Conservation (phyloP, 805 yeast genomes). For the Debaryomyces prosopidis region DNA sequence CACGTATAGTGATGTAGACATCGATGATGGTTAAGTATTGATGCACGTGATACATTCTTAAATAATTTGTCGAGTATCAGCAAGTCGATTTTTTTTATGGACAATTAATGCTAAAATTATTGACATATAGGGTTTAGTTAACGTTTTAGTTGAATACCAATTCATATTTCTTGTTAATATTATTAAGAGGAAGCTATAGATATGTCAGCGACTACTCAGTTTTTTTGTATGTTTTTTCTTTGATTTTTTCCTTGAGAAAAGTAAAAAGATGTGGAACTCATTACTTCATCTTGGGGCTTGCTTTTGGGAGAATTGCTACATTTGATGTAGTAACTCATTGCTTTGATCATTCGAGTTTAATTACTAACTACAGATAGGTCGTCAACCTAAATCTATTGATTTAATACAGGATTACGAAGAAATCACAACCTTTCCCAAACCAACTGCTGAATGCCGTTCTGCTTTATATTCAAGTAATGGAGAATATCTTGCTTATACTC, state of each 20-base stretch:
- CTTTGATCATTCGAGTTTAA: no score
- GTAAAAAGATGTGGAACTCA: no score
- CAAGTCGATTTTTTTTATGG: not conserved
- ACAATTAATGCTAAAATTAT: not conserved
- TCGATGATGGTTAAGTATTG: not conserved
- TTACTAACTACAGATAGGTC: slow-evolving; percentile 31
- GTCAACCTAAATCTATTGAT: slow-evolving; percentile 58
- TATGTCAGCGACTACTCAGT: slow-evolving; percentile 39
- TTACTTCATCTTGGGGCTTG: no score
- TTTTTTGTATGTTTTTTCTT: slow-evolving; percentile 34
- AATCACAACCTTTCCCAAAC: slow-evolving; percentile 34
- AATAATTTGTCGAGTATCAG: not conserved
- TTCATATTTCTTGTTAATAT: not conserved
- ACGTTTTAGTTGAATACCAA: not conserved
- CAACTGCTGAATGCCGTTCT: slow-evolving; percentile 54
- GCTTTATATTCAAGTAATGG: slow-evolving; percentile 73
- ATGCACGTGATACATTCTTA: slow-evolving; percentile 3
- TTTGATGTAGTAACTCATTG: no score
- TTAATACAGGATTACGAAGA: slow-evolving; percentile 45
- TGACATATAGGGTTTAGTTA: not conserved
- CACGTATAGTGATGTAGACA: not conserved
- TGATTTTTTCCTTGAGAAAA: not conserved
- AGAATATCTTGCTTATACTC: slow-evolving; percentile 67
- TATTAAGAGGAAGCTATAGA: not conserved
- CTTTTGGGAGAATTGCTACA: no score